Percentiles rank a stretch among this genome's conserved stretches.
Evolutionary conservation across 2,329 filamentous ascomycete genomes (phyloP).

Genomic region (Venturiaceae sp.): DNA sequence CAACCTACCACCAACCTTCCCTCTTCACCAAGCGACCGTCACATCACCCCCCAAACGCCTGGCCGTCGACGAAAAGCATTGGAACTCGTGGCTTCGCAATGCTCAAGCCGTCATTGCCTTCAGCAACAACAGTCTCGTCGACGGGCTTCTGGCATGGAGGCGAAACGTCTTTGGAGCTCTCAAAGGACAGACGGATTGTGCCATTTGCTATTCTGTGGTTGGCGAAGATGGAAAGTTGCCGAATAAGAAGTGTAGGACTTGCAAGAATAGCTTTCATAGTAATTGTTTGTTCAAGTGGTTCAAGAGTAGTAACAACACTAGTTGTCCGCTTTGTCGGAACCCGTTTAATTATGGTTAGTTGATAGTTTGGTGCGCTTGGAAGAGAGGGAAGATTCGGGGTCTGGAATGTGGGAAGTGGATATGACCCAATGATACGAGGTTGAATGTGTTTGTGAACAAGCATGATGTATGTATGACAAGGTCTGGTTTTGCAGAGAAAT

Average conservation of each 20-base stretch:
- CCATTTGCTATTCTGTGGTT: constrained; percentile 94
- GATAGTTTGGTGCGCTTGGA: no score
- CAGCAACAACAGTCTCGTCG: constrained; percentile 73
- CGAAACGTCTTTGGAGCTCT: constrained; percentile 80
- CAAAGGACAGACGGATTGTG: constrained; percentile 89
- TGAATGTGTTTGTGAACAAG: no score
- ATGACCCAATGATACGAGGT: no score
- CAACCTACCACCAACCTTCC: constrained; percentile 69
- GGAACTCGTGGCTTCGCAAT: constrained; percentile 81
- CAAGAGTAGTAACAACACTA: constrained; percentile 81
- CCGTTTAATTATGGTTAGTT: constrained; percentile 47
- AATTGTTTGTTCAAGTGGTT: constrained; percentile 96
- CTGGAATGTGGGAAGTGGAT: no score
- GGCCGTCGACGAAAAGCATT: constrained; percentile 81
- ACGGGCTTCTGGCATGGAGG: constrained; percentile 76
- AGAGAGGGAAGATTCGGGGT: no score
- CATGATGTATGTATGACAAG: no score
- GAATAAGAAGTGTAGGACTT: constrained; percentile 84
- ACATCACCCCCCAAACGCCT: constrained; percentile 67
- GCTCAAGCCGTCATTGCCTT: constrained; percentile 92
- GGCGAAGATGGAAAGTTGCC: constrained; percentile 81
- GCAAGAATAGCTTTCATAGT: constrained; percentile 88
- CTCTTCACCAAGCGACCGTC: constrained; percentile 69
- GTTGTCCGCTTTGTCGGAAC: constrained; percentile 87
- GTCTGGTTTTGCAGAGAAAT: no score